Percentiles rank a stretch among this genome's conserved stretches.
Evolutionary conservation across 352 stramenopile genomes (phyloP).

Genomic region (Blastocystis hominis): DNA sequence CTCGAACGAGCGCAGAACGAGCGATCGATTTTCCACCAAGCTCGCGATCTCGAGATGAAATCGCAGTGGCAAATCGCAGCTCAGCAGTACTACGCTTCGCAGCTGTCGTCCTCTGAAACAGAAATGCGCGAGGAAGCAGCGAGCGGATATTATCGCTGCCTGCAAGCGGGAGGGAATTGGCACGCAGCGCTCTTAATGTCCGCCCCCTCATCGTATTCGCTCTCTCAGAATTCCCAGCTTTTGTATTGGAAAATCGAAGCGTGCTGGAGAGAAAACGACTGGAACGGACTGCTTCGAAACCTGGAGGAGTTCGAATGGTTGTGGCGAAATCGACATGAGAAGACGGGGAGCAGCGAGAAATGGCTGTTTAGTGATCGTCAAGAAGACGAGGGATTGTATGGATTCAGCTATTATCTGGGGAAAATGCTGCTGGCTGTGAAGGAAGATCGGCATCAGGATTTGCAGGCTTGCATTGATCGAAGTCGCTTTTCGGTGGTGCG

Average conservation of each 20-base stretch:
- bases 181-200: not conserved
- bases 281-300: not conserved
- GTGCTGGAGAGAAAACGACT: not conserved
- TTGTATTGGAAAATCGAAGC: slow-evolving; percentile 47
- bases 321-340: not conserved
- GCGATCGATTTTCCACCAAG: slow-evolving; percentile 14
- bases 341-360: not conserved
- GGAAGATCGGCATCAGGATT: not conserved
- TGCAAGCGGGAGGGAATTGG: not conserved
- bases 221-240: not conserved
- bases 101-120: not conserved
- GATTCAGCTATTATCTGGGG: slow-evolving; percentile 36
- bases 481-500: not conserved
- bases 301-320: slow-evolving; percentile 19
- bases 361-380: not conserved
- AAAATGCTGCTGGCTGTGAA: not conserved
- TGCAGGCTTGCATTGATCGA: not conserved
- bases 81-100: not conserved
- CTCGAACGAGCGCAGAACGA: not conserved
- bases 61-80: not conserved
- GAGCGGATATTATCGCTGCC: slow-evolving; percentile 21
- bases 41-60: slow-evolving; percentile 30
- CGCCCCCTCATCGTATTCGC: not conserved
- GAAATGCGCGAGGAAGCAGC: not conserved
- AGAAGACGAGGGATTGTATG: not conserved